Evolutionary conservation across 768 basidiomycete species (phyloP).

Genomic region (Amanita phalloides): DNA sequence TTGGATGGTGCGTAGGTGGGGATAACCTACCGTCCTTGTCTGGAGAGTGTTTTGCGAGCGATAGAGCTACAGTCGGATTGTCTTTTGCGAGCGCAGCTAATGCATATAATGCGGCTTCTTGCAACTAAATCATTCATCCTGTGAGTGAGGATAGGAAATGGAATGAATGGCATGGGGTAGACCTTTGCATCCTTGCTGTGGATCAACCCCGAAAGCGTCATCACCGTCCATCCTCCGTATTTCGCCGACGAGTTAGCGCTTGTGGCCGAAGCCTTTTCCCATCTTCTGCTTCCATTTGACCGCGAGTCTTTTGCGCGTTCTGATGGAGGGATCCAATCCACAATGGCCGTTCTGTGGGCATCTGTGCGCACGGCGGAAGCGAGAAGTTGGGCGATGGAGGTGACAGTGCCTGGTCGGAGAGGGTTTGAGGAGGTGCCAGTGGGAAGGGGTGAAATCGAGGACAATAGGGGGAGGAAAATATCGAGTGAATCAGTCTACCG

Average conservation of each 20-base stretch:
- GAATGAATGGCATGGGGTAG: not conserved
- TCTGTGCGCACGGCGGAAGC: conserved; percentile 38
- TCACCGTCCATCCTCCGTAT: conserved; percentile 50
- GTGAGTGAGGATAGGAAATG: not conserved
- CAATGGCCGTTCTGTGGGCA: conserved; percentile 36
- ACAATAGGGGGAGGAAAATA: conserved; percentile 53
- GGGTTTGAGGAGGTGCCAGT: conserved; percentile 14
- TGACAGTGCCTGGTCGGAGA: conserved; percentile 8
- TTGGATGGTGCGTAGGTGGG: not conserved
- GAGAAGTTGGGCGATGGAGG: conserved; percentile 50
- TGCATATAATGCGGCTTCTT: conserved; percentile 56
- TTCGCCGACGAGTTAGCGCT: conserved; percentile 26
- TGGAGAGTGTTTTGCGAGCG: conserved; percentile 29
- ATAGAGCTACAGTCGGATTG: conserved; percentile 38
- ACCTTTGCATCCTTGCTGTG: conserved; percentile 47
- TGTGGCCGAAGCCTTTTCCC: conserved; percentile 50
- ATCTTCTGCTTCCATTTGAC: conserved; percentile 53
- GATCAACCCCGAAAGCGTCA: conserved; percentile 37
- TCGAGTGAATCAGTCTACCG: conserved; percentile 50
- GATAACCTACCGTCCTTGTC: conserved; percentile 27
- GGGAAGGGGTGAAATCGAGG: conserved; percentile 13
- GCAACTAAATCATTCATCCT: conserved; percentile 26
- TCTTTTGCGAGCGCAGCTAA: conserved; percentile 61
- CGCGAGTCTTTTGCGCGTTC: conserved; percentile 31
- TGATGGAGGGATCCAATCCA: conserved; percentile 51